Evolutionary conservation across 2,329 filamentous ascomycete genomes (phyloP), one percentile per base, ranked within the genome.

Genomic region (Colletotrichum sp.): DNA sequence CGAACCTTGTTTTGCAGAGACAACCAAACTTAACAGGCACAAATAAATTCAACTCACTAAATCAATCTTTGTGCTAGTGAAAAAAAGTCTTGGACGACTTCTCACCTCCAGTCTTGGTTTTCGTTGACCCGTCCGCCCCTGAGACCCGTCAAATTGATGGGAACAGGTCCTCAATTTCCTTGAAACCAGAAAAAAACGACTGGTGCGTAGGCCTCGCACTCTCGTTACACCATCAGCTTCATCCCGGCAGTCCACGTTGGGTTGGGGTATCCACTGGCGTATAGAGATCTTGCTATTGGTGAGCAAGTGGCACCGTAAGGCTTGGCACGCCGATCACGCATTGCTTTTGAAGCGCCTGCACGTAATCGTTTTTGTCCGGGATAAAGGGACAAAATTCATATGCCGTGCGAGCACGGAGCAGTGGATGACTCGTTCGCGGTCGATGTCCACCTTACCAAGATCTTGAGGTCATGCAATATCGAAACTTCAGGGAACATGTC

Each of bases 251-350:
- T 43, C 38, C 57, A 64, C 24, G 66, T 64, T 57, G 65, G 43
- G n/a, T 5, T 9, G 24, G 8, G 26, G 28, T 30, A 36, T 38
- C 67, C 67, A 60, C 48, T 21, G 24, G 36, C 30, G 10, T 58
- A 71, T 65, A 66, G 8, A 71, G 67, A 74, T 66, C 67, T 74
- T 65, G 71, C 43, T 74, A 69, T 63, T 69, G 38, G 64, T 57
- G 58, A 58, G 34, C 32, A 70, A 32, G 57, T 64, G 66, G 66
- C 30, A 24, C 38, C 30, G 10, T 32, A 13, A 28, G 30, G 52
- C 68, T 74, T 74, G 67, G 72, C 72, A 13, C 26, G 48, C 21
- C 34, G 60, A 74, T 74, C 67, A 26, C 60, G 32, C 52, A 32
- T 52, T 32, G 34, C 67, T 52, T 65, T 52, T 48, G 58, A 57